These are phyloP conservation scores for Yarrowia bubula DNA, from an alignment of 805 yeast species.

Conservation along the genomic window DNA sequence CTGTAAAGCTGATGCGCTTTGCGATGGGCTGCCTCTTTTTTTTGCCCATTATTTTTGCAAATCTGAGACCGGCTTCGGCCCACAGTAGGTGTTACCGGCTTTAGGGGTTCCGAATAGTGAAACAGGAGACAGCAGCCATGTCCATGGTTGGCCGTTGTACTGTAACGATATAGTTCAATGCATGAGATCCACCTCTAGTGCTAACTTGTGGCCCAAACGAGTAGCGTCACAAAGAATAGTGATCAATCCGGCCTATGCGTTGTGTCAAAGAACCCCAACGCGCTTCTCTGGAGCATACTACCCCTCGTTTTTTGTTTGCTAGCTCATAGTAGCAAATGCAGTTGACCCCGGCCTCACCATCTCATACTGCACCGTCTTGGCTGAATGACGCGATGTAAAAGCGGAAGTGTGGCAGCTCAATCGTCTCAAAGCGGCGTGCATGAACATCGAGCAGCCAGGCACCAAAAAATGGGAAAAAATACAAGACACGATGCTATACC, in stretches of 20 bases:
- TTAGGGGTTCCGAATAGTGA: too few species aligned
- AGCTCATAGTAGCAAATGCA: not conserved
- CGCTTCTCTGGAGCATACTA: not conserved
- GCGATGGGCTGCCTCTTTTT: not conserved
- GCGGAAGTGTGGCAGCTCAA: too few species aligned
- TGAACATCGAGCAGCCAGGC: not conserved
- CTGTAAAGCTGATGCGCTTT: not conserved
- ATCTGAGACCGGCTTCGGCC: not conserved
- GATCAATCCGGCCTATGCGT: slow-evolving; percentile 6
- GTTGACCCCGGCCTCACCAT: not conserved
- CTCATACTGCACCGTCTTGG: too few species aligned
- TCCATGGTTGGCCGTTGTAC: not conserved
- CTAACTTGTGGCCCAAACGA: not conserved
- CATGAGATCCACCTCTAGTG: slow-evolving; percentile 17
- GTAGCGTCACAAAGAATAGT: not conserved
- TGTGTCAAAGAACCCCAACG: not conserved
- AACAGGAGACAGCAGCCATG: too few species aligned
- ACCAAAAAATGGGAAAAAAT: not conserved
- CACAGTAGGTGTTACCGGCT: too few species aligned
- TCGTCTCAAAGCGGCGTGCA: not conserved
- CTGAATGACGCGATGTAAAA: too few species aligned
- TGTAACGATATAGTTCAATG: too few species aligned
- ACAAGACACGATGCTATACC: not conserved
- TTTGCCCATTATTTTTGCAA: not conserved
- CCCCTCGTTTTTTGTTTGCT: not conserved